Conservation (phyloP, 2,329 filamentous ascomycete genomes). For the Cercospora canescens region DNA sequence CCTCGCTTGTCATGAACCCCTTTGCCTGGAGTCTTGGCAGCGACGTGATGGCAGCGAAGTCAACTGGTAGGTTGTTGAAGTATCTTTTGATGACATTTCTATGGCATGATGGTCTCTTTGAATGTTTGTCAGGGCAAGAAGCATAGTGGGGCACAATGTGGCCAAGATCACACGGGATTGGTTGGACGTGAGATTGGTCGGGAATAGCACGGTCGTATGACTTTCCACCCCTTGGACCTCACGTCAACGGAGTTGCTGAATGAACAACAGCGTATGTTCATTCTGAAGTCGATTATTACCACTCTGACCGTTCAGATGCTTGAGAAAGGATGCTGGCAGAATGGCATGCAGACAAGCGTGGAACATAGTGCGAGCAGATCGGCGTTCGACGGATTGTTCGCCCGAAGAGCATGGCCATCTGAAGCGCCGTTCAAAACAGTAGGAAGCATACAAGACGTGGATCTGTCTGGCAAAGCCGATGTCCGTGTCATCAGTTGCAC, state of each 20-base stretch:
- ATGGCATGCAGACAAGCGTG: too few species aligned
- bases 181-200: background rate
- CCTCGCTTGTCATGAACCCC: too few species aligned
- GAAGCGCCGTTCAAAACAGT: background rate
- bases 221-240: background rate
- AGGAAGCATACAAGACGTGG: background rate
- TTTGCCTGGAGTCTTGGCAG: too few species aligned
- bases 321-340: too few species aligned
- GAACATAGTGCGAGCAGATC: background rate
- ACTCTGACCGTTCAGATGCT: too few species aligned
- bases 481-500: too few species aligned
- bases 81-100: too few species aligned
- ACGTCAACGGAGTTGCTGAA: background rate
- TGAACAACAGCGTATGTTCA: background rate
- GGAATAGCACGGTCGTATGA: background rate
- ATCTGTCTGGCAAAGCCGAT: too few species aligned
- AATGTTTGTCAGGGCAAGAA: background rate
- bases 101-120: background rate
- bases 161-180: background rate
- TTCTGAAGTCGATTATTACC: too few species aligned
- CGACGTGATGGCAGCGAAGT: too few species aligned
- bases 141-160: background rate
- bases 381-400: background rate
- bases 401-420: background rate
- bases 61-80: too few species aligned